Percentiles rank a stretch among this genome's conserved stretches.
These are phyloP conservation scores for Geranium incanum DNA, from an alignment of 441 rosid species.

Conservation along the genomic window DNA sequence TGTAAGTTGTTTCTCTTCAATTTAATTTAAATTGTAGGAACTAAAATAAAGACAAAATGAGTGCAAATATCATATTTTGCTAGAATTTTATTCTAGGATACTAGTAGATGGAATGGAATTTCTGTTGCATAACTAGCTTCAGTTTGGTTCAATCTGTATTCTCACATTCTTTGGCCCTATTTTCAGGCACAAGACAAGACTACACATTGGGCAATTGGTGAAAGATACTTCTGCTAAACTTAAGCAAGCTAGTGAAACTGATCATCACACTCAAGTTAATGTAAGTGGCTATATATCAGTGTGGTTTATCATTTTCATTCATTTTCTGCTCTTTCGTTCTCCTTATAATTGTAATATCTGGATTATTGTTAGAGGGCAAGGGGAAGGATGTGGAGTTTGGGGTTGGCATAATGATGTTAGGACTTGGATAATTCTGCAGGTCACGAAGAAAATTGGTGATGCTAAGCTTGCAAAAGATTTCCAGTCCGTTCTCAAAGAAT, in stretches of 20 bases:
- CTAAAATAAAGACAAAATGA: neutral
- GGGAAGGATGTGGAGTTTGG: neutral
- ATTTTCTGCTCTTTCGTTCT: neutral
- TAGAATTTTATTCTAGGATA: neutral
- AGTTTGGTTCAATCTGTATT: neutral
- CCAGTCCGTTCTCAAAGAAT: conserved; percentile 48
- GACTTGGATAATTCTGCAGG: conserved; percentile 22
- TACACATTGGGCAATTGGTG: conserved; percentile 53
- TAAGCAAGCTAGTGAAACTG: conserved; percentile 50
- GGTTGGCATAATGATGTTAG: neutral
- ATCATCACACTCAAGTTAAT: conserved; percentile 35
- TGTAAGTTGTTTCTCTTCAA: neutral
- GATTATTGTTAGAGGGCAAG: neutral
- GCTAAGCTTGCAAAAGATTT: conserved; percentile 71
- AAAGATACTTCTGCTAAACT: conserved; percentile 33
- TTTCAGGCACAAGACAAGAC: conserved; percentile 51
- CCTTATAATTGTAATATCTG: neutral
- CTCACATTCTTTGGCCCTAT: neutral
- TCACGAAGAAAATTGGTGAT: conserved; percentile 56
- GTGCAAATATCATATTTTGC: neutral
- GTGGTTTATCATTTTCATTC: neutral
- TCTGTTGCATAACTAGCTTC: neutral
- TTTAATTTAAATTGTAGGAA: neutral
- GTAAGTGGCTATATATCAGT: conserved; percentile 20
- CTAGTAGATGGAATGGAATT: neutral